Conservation (phyloP, 495 filamentous ascomycete species). For the Aspergillus asperescens region DNA sequence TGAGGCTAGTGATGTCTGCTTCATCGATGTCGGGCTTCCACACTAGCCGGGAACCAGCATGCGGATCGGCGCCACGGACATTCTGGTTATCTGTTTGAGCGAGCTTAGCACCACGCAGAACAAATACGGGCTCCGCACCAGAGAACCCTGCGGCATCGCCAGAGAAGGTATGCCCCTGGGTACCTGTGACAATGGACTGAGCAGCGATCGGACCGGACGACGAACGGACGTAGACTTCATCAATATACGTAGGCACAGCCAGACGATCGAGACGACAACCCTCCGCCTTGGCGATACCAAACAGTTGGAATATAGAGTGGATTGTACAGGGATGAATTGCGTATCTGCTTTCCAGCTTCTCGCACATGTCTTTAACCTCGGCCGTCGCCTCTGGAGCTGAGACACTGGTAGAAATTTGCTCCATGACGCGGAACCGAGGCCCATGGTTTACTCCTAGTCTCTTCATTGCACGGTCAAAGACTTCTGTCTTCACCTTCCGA, state of each 20-base stretch:
- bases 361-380: neutral
- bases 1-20: neutral
- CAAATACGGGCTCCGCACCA: neutral
- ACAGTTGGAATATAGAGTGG: neutral
- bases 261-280: neutral
- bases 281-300: neutral
- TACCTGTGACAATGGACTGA: neutral
- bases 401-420: neutral
- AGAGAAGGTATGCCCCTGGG: neutral
- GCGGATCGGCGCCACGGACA: neutral
- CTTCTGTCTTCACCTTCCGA: neutral
- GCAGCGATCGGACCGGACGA: neutral
- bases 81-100: neutral
- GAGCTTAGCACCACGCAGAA: neutral
- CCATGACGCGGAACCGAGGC: neutral
- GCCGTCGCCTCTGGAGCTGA: neutral
- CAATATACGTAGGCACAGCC: neutral
- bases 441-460: slow-evolving; percentile 2
- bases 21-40: slow-evolving; percentile 6
- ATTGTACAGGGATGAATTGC: neutral
- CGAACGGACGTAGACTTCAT: neutral
- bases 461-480: neutral
- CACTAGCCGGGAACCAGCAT: neutral
- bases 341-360: neutral
- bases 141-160: neutral